Evolutionary conservation across 441 rosid genomes (phyloP).

Genomic region (Dalechampia spathulata): DNA sequence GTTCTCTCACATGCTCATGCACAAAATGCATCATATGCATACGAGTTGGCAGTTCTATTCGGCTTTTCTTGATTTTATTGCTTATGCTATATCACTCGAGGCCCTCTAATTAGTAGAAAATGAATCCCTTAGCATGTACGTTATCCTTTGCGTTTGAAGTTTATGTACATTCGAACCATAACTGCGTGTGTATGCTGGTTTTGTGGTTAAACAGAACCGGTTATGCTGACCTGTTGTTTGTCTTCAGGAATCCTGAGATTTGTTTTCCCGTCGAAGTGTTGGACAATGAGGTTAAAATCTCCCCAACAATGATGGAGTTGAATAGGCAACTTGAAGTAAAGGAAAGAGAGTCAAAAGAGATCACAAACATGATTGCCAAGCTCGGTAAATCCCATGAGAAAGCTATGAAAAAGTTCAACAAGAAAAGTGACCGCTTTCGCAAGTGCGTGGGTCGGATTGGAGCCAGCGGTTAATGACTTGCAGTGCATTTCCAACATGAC

Average conservation of each 20-base stretch:
- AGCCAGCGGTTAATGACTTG: too few relatives aligned
- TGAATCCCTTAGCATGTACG: neutral
- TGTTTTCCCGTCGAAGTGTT: constrained; percentile 28
- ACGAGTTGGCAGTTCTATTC: neutral
- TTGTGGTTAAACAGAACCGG: neutral
- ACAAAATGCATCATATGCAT: too few relatives aligned
- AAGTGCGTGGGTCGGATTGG: too few relatives aligned
- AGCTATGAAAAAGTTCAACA: constrained; percentile 6
- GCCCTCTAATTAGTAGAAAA: neutral
- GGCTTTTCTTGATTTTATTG: too few relatives aligned
- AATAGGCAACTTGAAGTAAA: constrained; percentile 5
- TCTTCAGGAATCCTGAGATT: constrained; percentile 31
- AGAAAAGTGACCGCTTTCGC: neutral
- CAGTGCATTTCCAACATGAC: too few relatives aligned
- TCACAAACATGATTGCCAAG: neutral
- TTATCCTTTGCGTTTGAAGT: too few relatives aligned
- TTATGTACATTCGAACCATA: neutral
- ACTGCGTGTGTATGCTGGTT: neutral
- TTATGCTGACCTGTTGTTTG: neutral
- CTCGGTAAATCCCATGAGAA: neutral
- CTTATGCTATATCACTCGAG: too few relatives aligned
- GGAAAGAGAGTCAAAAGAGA: constrained; percentile 1
- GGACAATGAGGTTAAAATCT: neutral
- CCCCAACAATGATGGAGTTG: neutral
- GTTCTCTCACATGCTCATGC: neutral